Percentiles rank a stretch among this genome's conserved stretches.
Conservation (phyloP, 805 yeast species). For the Metschnikowia chrysomelidarum region DNA sequence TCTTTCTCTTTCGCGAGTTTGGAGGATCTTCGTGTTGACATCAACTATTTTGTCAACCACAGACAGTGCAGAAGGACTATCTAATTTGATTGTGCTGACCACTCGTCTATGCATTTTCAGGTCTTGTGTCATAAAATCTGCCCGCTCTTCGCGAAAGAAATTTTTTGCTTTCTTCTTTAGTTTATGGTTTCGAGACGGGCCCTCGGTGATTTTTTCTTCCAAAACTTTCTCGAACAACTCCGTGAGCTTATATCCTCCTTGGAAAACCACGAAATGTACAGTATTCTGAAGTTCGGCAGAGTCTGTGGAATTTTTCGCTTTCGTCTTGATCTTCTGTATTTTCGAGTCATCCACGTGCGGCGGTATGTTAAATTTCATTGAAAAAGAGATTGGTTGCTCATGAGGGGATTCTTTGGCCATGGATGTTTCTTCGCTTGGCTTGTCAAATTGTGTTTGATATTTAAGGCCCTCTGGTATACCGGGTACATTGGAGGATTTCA, state of each 20-base stretch:
- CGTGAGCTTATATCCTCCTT: slow-evolving; percentile 43
- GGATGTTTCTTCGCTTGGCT: slow-evolving; percentile 20
- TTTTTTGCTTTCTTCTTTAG: slow-evolving; percentile 6
- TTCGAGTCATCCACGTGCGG: slow-evolving; percentile 4
- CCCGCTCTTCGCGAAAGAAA: slow-evolving; percentile 10
- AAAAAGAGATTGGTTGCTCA: slow-evolving; percentile 36
- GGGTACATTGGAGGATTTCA: slow-evolving; percentile 7
- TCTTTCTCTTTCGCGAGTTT: slow-evolving; percentile 6
- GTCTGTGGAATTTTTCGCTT: slow-evolving; percentile 2
- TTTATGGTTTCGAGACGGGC: slow-evolving; percentile 2
- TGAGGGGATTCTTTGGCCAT: too few species aligned
- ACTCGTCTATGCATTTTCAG: neutral
- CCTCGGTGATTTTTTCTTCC: slow-evolving; percentile 9
- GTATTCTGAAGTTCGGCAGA: slow-evolving; percentile 8
- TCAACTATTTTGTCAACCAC: slow-evolving; percentile 16
- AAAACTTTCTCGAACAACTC: slow-evolving; percentile 34
- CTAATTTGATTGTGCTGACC: slow-evolving; percentile 17
- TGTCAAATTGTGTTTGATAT: too few species aligned
- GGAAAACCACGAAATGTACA: slow-evolving; percentile 64
- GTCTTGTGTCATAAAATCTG: slow-evolving; percentile 1
- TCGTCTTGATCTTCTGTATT: slow-evolving; percentile 7
- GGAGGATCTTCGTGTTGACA: slow-evolving; percentile 11
- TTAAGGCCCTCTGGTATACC: neutral
- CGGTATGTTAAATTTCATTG: slow-evolving; percentile 50
- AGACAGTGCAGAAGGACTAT: slow-evolving; percentile 10